Percentiles rank a stretch among this genome's conserved stretches.
These are phyloP conservation scores for Simmondsia chinensis DNA, from an alignment of 148 eudicot genomes.

Conservation along the genomic window DNA sequence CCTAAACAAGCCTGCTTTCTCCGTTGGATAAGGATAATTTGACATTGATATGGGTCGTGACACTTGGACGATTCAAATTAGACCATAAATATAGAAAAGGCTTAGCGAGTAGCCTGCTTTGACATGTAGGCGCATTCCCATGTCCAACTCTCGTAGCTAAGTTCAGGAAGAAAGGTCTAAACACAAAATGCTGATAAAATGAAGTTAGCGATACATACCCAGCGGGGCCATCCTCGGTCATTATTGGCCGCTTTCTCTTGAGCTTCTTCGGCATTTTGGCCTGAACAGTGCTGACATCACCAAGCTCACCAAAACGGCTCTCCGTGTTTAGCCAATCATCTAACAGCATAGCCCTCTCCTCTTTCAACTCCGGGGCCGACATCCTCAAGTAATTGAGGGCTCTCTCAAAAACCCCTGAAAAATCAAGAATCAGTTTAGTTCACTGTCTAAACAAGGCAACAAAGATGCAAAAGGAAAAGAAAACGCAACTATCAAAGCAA, in stretches of 20 bases:
- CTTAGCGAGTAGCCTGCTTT: too few species aligned
- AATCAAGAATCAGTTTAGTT: slow-evolving; percentile 7
- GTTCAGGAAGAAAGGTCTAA: neutral
- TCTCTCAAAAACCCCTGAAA: slow-evolving; percentile 77
- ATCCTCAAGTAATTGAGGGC: slow-evolving; percentile 62
- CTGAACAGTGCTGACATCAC: slow-evolving; percentile 48
- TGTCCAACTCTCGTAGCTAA: too few species aligned
- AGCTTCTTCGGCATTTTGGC: slow-evolving; percentile 90
- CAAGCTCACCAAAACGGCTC: slow-evolving; percentile 60
- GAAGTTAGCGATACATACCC: slow-evolving; percentile 38
- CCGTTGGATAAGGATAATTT: too few species aligned
- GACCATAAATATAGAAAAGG: too few species aligned
- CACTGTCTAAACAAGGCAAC: neutral
- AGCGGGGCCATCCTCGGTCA: slow-evolving; percentile 76
- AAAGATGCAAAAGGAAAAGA: neutral
- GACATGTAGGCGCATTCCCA: neutral
- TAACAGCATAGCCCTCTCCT: slow-evolving; percentile 87
- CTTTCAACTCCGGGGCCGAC: slow-evolving; percentile 81
- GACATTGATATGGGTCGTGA: too few species aligned
- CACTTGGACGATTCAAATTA: too few species aligned
- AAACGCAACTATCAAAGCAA: neutral
- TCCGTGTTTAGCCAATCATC: slow-evolving; percentile 78
- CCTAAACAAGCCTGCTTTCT: too few species aligned
- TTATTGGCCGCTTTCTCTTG: slow-evolving; percentile 63
- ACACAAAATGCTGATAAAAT: neutral